phyloP scores from a whole-genome alignment of 495 filamentous ascomycete genomes.

The Annulohypoxylon stygium region DNA sequence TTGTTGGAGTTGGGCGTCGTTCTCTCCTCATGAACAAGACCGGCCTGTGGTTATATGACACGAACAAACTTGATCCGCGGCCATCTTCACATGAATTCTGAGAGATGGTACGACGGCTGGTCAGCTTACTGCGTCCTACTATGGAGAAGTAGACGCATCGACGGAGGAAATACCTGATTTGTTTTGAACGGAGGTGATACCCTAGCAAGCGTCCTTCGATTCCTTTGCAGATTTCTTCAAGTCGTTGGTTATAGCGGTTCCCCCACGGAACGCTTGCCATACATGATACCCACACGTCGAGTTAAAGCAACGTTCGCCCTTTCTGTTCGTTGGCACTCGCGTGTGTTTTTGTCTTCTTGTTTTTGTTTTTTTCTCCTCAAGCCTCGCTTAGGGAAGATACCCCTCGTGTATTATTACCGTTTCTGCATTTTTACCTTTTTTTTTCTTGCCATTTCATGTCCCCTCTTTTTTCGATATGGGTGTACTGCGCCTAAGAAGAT shows the following conservation, averaged over 20 bases:
- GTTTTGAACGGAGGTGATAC: conserved; percentile 29
- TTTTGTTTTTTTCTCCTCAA: conserved; percentile 14
- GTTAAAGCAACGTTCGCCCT: conserved; percentile 15
- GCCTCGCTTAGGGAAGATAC: conserved; percentile 31
- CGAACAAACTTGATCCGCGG: neutral
- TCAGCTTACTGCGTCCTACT: conserved; percentile 7
- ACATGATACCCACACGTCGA: conserved; percentile 39
- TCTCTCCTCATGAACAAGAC: conserved; percentile 53
- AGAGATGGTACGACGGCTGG: neutral
- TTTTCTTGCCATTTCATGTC: neutral
- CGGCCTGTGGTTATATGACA: conserved; percentile 3
- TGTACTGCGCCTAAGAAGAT: conserved; percentile 8
- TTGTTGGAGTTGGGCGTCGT: conserved; percentile 73
- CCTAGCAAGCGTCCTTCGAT: conserved; percentile 26
- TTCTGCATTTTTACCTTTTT: neutral
- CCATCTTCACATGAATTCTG: conserved; percentile 15
- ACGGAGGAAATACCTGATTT: conserved; percentile 36
- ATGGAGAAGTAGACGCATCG: conserved; percentile 21
- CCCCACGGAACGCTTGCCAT: conserved; percentile 15
- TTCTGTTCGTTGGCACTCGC: conserved; percentile 9
- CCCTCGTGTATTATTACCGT: conserved; percentile 42
- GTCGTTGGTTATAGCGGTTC: conserved; percentile 23
- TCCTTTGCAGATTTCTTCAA: conserved; percentile 2
- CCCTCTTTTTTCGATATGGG: conserved; percentile 6
- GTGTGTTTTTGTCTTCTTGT: conserved; percentile 1